Evolutionary conservation across 2,329 filamentous ascomycete species (phyloP), one percentile per base, ranked within the genome.

Genomic region (Shiraia bambusicola): DNA sequence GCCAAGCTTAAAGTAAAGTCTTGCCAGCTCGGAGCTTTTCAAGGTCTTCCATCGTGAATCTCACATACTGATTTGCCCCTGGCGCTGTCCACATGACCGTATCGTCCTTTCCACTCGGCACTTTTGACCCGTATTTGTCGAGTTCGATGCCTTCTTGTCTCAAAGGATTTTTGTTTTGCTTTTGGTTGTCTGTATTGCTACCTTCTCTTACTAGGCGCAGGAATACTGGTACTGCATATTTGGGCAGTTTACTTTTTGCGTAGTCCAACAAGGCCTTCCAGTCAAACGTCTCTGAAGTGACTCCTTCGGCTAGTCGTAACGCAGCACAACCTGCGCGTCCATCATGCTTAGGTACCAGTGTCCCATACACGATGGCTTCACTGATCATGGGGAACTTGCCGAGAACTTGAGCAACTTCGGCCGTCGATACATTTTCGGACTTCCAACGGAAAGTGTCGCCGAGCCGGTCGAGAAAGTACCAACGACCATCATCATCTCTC

Each of bases 211-310:
- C 75, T 11, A 87, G 63, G 1, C 86, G 75, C 33, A 90, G 52
- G 68, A 90, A 90, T 2, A 88, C 65, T 0, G 87, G 87, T 1
- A 90, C 84, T 0, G 86, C 87, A 56, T 90, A 90, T 48, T 75
- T 77, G 0, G 87, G 86, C 13, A 91, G 38, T 33, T 62, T 58
- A 6, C 43, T 49, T 14, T 45, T 46, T 14, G 50, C 46, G 38
- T 63, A 58, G 10, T 45, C 45, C 16, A 63, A 35, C 1, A 64
- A 36, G 1, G 49, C 56, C 8, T 38, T 56, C 51, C 56, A 65
- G 30, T 66, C 58, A 14, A 62, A 59, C 1, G 43, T 50, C 28
- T 47, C 38, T 1, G 49, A 16, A 0, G 69, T 65, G 0, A 46
- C 34, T 2, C 50, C 58, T 1, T 76, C 72, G 1, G 74, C 72